Evolutionary conservation across 1,139 yeast species (phyloP), one percentile per base, ranked within the genome.

Genomic region (Protomyces macrosporus): DNA sequence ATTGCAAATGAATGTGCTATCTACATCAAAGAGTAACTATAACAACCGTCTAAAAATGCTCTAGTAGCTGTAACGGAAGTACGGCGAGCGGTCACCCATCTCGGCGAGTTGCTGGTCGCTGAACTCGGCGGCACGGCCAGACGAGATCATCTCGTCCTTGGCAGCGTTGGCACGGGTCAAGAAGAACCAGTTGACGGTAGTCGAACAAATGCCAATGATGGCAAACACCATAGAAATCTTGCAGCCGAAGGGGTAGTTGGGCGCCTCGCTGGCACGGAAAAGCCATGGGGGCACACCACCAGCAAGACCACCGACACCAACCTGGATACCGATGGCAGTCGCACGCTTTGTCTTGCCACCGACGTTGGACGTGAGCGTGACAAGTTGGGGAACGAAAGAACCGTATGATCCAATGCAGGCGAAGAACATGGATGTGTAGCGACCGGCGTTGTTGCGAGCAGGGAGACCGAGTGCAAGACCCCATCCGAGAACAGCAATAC

Each of bases 201-300:
- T 69, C 45, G 79, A 73, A 14, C 76, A 65, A 6, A 74, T 65
- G n/a, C 77, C 75, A 35, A 72, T 62, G 35, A 78, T 78, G 53
- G 80, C 79, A 54, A 79, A 79, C 4, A 81, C 81, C 61, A 84
- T 76, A 64, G 80, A 76, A 58, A 80, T 81, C 57, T 77, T 75
- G 60, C 83, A 75, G 23, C 85, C 86, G 0, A 82, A 82, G 52
- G 71, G 75, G 71, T 81, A 83, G 53, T 77, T 78, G 14, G 86
- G 86, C 33, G 84, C 79, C 70, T 82, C 85, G 67, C 78, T 77
- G 32, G 79, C 70, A 67, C 82, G 75, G 74, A 83, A 83, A 59
- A 82, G 79, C 69, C 79, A 82, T 30, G 84, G 78, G 7, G 85
- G 77, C 62, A 83, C 80, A 65, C 82, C 78, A 64, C 86, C 86